Conservation (phyloP, 192 early-diverging fungal genomes). For the Dispira simplex region DNA sequence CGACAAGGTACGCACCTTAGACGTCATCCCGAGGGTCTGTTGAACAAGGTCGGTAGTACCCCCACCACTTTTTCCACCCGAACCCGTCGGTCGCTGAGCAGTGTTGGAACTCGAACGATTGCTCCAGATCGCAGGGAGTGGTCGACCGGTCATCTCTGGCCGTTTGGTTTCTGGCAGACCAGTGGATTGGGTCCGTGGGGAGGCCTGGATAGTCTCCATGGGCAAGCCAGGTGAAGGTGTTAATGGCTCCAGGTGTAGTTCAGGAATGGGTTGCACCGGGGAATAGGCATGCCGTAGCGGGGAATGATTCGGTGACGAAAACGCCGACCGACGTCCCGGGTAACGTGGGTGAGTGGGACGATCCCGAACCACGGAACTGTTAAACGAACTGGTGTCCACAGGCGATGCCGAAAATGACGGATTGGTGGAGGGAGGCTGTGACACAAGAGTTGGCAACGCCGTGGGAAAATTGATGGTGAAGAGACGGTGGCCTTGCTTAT, state of each 20-base stretch:
- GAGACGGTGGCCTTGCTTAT: not conserved
- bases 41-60: not conserved
- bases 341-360: not conserved
- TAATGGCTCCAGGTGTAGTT: not conserved
- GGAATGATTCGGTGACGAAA: slow-evolving; percentile 9
- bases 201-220: not conserved
- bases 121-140: no score
- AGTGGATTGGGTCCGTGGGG: not conserved
- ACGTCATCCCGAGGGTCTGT: not conserved
- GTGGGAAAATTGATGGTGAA: slow-evolving; percentile 3
- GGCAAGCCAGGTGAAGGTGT: no score
- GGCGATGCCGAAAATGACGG: slow-evolving; percentile 1
- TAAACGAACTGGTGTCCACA: not conserved
- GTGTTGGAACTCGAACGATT: no score
- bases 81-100: no score
- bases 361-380: not conserved
- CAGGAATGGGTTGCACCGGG: slow-evolving; percentile 1
- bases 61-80: not conserved
- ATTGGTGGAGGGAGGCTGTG: not conserved
- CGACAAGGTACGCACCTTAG: no score
- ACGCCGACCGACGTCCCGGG: not conserved
- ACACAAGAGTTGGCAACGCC: not conserved
- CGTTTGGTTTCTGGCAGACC: not conserved
- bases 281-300: slow-evolving; percentile 5
- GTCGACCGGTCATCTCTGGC: not conserved